Evolutionary conservation across 352 stramenopile genomes (phyloP).

Genomic region (Hyaloperonospora arabidopsidis): DNA sequence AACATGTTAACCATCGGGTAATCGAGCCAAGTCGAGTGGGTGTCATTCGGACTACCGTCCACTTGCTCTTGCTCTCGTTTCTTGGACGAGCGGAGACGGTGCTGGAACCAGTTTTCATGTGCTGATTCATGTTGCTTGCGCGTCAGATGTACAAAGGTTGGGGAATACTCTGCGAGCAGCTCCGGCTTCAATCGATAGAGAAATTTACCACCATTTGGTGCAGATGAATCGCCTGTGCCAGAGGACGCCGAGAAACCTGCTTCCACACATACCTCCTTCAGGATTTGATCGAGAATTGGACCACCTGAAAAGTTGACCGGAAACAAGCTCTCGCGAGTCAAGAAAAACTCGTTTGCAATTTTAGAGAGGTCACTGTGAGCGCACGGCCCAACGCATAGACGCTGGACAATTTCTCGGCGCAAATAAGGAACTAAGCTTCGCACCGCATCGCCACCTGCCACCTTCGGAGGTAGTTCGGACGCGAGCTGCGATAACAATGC

Average conservation of each 20-base stretch:
- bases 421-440: slow-evolving; percentile 63
- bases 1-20: slow-evolving; percentile 81
- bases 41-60: slow-evolving; percentile 47
- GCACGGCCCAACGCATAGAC: slow-evolving; percentile 70
- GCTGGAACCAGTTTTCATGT: slow-evolving; percentile 83
- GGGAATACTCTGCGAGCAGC: slow-evolving; percentile 77
- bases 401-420: slow-evolving; percentile 70
- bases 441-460: slow-evolving; percentile 37
- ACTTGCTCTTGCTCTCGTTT: slow-evolving; percentile 57
- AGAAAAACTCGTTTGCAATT: slow-evolving; percentile 77
- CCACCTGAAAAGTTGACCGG: slow-evolving; percentile 59
- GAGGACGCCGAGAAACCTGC: slow-evolving; percentile 20
- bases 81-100: slow-evolving; percentile 63
- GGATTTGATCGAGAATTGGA: slow-evolving; percentile 59
- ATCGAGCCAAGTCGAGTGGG: slow-evolving; percentile 68
- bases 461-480: slow-evolving; percentile 65
- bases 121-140: slow-evolving; percentile 83
- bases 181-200: slow-evolving; percentile 79
- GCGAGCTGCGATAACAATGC: slow-evolving; percentile 66
- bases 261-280: slow-evolving; percentile 65
- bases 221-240: slow-evolving; percentile 22
- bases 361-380: slow-evolving; percentile 82
- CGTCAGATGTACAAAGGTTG: slow-evolving; percentile 81
- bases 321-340: slow-evolving; percentile 69
- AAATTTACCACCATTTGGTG: slow-evolving; percentile 45